Conservation (phyloP, 2,329 filamentous ascomycete genomes). For the Spiromastix sp. region DNA sequence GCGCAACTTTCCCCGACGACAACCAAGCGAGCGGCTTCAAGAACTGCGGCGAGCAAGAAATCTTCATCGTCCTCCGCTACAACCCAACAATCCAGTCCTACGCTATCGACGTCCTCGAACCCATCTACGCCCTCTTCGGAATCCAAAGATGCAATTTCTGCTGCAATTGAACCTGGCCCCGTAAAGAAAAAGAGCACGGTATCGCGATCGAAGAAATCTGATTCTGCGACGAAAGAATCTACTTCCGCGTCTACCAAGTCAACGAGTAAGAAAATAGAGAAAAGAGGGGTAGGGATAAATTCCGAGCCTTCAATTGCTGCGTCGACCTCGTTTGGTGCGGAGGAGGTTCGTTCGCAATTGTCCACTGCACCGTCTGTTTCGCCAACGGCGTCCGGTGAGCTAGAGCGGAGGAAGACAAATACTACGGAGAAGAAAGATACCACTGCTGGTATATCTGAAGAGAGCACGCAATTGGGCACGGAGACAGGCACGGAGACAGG, state of each 20-base stretch:
- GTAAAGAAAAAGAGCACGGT: not conserved
- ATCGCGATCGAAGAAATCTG: not conserved
- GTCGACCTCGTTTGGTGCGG: not conserved
- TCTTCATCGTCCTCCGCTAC: not conserved
- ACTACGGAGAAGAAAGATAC: too few relatives aligned
- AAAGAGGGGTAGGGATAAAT: too few relatives aligned
- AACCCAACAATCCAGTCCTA: not conserved
- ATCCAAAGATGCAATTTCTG: not conserved
- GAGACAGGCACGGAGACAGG: too few relatives aligned
- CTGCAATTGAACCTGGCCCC: not conserved
- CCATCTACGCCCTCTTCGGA: not conserved
- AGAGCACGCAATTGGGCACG: too few relatives aligned
- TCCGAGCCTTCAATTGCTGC: not conserved
- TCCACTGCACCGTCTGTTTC: not conserved
- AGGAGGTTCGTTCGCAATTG: not conserved
- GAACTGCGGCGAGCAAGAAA: not conserved
- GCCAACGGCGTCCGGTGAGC: too few relatives aligned
- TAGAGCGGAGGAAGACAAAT: not conserved
- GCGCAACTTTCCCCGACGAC: not conserved
- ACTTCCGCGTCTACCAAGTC: not conserved
- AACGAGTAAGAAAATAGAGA: too few relatives aligned
- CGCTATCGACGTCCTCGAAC: not conserved
- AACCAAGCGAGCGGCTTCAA: not conserved
- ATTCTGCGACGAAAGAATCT: not conserved
- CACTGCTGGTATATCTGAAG: too few relatives aligned